phyloP scores from a whole-genome alignment of 2,329 filamentous ascomycete species.

The Hypoxylon sp. region DNA sequence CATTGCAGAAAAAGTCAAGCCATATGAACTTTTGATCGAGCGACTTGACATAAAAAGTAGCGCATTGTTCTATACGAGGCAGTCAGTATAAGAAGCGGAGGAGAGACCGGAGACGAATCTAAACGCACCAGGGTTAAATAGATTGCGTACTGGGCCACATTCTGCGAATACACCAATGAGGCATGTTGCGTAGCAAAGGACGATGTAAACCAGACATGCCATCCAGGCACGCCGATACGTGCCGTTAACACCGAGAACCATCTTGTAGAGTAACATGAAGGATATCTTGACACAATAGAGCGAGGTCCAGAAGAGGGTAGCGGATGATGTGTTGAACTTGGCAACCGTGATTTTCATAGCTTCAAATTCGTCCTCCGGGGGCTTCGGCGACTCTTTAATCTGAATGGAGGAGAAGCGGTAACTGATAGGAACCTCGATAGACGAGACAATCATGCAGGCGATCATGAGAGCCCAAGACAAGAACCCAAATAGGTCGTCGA shows the following conservation, averaged over 20 bases:
- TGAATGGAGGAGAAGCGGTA: conserved; percentile 27
- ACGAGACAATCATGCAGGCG: conserved; percentile 17
- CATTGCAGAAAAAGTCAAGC: conserved; percentile 30
- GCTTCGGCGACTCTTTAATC: conserved; percentile 23
- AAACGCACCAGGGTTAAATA: conserved; percentile 23
- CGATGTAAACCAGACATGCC: conserved; percentile 17
- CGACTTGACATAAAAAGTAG: conserved; percentile 13
- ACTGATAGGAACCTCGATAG: conserved; percentile 15
- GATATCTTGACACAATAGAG: conserved; percentile 33
- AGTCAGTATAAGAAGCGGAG: neutral
- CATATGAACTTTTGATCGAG: conserved; percentile 27
- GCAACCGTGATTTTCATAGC: conserved; percentile 22
- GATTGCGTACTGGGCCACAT: conserved; percentile 24
- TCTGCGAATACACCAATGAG: conserved; percentile 33
- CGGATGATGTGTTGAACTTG: no score
- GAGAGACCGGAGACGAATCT: neutral
- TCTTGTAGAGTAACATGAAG: conserved; percentile 33
- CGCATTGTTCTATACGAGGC: conserved; percentile 22
- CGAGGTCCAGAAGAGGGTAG: conserved; percentile 29
- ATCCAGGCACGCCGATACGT: conserved; percentile 11
- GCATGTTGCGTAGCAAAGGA: conserved; percentile 29
- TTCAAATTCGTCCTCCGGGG: conserved; percentile 12
- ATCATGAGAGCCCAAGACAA: conserved; percentile 26
- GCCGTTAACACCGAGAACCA: conserved; percentile 3
- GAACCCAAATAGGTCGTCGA: conserved; percentile 29